Conservation (phyloP, 2,329 filamentous ascomycete species). For the Aphanocladium album region DNA sequence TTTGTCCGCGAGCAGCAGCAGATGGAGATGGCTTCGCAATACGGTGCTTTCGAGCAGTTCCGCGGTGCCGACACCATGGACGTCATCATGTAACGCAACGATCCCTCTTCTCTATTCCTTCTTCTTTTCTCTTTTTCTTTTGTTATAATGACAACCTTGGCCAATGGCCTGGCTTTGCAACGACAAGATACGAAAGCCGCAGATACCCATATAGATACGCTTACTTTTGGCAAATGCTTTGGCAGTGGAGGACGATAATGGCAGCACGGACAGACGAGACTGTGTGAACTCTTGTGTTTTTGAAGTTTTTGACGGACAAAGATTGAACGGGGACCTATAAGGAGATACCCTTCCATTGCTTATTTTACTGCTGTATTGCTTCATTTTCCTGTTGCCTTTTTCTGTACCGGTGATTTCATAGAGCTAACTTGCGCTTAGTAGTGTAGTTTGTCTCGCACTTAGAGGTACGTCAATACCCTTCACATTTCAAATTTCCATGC, state of each 20-base stretch:
- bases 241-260: slow-evolving; percentile 2
- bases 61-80: slow-evolving; percentile 41
- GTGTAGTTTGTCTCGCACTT: background rate
- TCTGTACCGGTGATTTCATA: background rate
- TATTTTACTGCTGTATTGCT: background rate
- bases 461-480: slow-evolving; percentile 5
- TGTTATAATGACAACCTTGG: background rate
- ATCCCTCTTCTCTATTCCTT: background rate
- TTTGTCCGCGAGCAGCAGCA: slow-evolving; percentile 46
- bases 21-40: slow-evolving; percentile 62
- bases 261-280: background rate
- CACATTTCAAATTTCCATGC: no score
- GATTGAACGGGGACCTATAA: background rate
- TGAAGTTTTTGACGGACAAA: background rate
- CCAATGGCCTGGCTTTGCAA: slow-evolving; percentile 2
- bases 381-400: background rate
- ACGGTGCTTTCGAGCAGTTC: slow-evolving; percentile 55
- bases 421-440: background rate
- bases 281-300: background rate
- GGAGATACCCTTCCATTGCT: background rate
- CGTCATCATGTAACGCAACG: slow-evolving; percentile 32
- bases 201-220: slow-evolving; percentile 8
- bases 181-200: slow-evolving; percentile 5
- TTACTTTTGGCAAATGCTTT: background rate
- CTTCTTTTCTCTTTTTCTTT: background rate